These are phyloP conservation scores for Cercospora sp. DNA, from an alignment of 2,329 filamentous ascomycete species.

Conservation along the genomic window DNA sequence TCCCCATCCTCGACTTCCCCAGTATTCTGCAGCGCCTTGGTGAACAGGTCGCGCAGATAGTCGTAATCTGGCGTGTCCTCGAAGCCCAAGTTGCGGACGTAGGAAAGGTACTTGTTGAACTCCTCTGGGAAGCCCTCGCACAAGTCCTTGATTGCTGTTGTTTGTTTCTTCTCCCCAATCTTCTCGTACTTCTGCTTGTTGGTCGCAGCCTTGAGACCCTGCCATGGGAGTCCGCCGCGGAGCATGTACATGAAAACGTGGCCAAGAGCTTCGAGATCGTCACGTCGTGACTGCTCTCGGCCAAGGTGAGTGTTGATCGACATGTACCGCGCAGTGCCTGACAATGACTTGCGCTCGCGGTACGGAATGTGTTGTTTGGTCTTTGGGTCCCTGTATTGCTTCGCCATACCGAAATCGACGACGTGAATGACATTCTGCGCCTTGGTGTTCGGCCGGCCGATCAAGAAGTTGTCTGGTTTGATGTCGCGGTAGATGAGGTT, in stretches of 20 bases:
- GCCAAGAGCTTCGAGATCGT: constrained; percentile 84
- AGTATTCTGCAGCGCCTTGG: constrained; percentile 88
- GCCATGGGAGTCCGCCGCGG: constrained; percentile 65
- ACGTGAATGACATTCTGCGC: constrained; percentile 98
- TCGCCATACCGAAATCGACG: constrained; percentile 99
- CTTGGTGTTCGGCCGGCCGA: constrained; percentile 88
- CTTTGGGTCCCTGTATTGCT: constrained; percentile 98
- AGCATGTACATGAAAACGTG: constrained; percentile 72
- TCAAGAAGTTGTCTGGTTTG: constrained; percentile 99
- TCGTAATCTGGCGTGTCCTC: constrained; percentile 99
- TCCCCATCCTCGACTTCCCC: constrained; percentile 96
- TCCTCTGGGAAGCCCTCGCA: constrained; percentile 97
- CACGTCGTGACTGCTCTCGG: constrained; percentile 90
- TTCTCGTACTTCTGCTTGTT: constrained; percentile 87
- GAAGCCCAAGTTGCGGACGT: constrained; percentile 96
- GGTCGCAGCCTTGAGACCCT: constrained; percentile 51
- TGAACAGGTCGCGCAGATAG: constrained; percentile 94
- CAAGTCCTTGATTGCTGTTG: constrained; percentile 91
- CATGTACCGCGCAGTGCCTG: constrained; percentile 97
- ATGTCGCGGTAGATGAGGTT: constrained; percentile 99
- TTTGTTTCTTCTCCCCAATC: constrained; percentile 99
- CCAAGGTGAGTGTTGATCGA: constrained; percentile 99
- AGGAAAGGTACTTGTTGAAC: constrained; percentile 95
- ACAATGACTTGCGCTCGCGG: constrained; percentile 92
- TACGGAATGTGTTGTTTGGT: constrained; percentile 99